Evolutionary conservation across 768 basidiomycete genomes (phyloP), one percentile per base, ranked within the genome.

Genomic region (Termitomyces sp.): DNA sequence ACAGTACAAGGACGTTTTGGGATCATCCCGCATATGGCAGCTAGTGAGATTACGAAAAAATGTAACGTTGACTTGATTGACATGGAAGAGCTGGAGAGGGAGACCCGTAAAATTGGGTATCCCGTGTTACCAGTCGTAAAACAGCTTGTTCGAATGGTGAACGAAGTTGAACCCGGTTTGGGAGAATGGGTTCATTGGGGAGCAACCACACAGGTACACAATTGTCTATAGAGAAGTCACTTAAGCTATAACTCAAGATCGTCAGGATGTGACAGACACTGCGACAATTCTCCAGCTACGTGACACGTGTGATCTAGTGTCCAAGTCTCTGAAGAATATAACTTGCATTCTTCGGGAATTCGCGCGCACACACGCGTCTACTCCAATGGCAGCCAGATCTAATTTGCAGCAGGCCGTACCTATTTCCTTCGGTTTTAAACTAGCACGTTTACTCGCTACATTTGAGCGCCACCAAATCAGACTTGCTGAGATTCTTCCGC

Each of bases 131-230:
- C 78, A 42, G 58, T 81, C 14, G 78, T 81, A 17, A 77, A 75
- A 60, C 79, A 81, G 50, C 68, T 82, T 32, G 79, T 81, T 2
- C 71, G 66, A 12, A 60, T 68, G 53, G 77, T 76, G 20, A 81
- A 79, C 56, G 56, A 49, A 38, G 66, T 61, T 4, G 56, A 69
- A 46, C 67, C 67, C 49, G 74, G 77, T 29, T 63, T 78, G 8
- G 81, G 81, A 38, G 81, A 80, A 66, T 80, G 80, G 78, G 71
- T 70, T 17, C 81, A 81, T 64, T 81, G 78, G 68, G 81, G 80
- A 36, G 77, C 79, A 4, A 81, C 80, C 4, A 82, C 80, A 17
- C 81, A 82, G 73, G 81, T 79, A 56, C 25, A 45, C 17, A 34
- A 37, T 11, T 45, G 17, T n/a, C 25, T 12, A 37, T 37, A 43